phyloP scores from a whole-genome alignment of 2,329 filamentous ascomycete genomes.

The Torrubiellomyces zombiae region DNA sequence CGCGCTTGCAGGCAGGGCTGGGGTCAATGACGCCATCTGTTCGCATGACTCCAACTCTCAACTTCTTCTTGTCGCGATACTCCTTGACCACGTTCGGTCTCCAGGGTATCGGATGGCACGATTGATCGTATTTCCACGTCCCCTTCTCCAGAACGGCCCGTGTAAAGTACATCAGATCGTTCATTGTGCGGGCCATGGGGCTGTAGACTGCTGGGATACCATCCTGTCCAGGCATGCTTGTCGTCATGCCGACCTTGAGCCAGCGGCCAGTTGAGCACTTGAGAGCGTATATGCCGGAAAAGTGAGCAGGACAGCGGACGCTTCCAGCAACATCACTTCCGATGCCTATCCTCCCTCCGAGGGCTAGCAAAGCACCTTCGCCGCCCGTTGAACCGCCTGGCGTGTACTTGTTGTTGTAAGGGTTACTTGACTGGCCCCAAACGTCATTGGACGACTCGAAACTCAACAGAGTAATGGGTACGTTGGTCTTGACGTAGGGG shows the following conservation, averaged over 20 bases:
- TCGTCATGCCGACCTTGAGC: conserved; percentile 70
- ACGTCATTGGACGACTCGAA: conserved; percentile 67
- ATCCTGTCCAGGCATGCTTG: conserved; percentile 85
- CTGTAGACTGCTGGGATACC: conserved; percentile 79
- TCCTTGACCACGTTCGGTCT: conserved; percentile 41
- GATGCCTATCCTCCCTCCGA: conserved; percentile 73
- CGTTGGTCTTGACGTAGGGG: conserved; percentile 83
- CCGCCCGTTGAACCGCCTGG: conserved; percentile 82
- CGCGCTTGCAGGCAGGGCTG: conserved; percentile 66
- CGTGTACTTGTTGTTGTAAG: conserved; percentile 68
- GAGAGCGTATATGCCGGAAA: conserved; percentile 74
- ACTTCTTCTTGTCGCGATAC: conserved; percentile 40
- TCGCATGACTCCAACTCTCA: conserved; percentile 61
- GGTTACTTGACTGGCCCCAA: conserved; percentile 72
- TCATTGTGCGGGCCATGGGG: conserved; percentile 76
- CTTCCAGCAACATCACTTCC: conserved; percentile 85
- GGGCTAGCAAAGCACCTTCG: conserved; percentile 66
- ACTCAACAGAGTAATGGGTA: conserved; percentile 71
- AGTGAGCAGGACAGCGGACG: conserved; percentile 74
- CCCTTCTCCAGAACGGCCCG: conserved; percentile 61
- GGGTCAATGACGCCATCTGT: conserved; percentile 76
- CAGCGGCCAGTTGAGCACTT: conserved; percentile 80
- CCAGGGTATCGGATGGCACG: conserved; percentile 76
- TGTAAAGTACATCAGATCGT: conserved; percentile 74
- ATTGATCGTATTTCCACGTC: conserved; percentile 80